Evolutionary conservation across 768 basidiomycete species (phyloP), one percentile per base, ranked within the genome.

Genomic region (Steccherinum ochraceum): DNA sequence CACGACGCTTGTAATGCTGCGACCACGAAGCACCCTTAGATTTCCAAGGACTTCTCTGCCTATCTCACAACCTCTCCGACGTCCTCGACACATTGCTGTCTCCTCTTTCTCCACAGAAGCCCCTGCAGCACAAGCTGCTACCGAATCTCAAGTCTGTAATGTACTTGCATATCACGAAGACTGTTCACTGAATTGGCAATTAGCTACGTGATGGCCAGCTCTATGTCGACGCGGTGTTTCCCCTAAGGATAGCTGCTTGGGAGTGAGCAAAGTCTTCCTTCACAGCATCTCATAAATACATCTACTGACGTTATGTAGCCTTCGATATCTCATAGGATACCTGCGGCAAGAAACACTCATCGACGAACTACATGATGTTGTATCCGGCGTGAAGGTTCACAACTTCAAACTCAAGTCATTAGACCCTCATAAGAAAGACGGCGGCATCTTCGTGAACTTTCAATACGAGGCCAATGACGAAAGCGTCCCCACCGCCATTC

Each of bases 381-480:
- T 93, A 5, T 70, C 76, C 12, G 56, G 66, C 5, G 72, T 89
- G 39, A 74, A 76, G 24, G 59, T 73, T 0, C 78, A 82, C 56
- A 72, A 69, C 27, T 89, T 93, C 61, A 68, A 71, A 24, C 67
- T 90, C n/a, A 60, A 84, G 3, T 75, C 78, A 20, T 59, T 91
- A 4, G 74, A 89, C 48, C 81, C 83, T 5, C 75, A 81, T 54
- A 66, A 68, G 47, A 94, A 93, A 59, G 91, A 93, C 54, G 92
- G 92, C 2, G 93, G 93, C 3, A 83, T 89, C 13, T 93, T 91
- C 61, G 83, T 93, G 30, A 74, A 74, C 25, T 91, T 93, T 63
- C 67, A 72, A 19, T 94, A 84, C 59, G 66, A 57, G 24, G 65
- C 72, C 2, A 52, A 51, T 13, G 52, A 54, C 5, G 58, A 54